phyloP scores from a whole-genome alignment of 106 monocot genomes.

The Allium sativum region DNA sequence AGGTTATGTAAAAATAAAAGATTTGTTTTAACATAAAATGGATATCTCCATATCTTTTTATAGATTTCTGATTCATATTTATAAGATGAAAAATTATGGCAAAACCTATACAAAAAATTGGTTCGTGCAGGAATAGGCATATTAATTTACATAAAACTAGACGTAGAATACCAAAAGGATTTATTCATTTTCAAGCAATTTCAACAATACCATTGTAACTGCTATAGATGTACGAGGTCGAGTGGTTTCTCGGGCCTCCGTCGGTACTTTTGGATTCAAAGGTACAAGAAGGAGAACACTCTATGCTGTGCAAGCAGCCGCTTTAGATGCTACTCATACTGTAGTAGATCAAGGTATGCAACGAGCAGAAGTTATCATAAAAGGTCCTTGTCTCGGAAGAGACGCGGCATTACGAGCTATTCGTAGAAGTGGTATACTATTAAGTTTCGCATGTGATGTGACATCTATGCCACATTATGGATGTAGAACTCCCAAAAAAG shows the following conservation, averaged over 20 bases:
- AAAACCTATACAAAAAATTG: too few relatives aligned
- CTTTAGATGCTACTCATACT: conserved; percentile 22
- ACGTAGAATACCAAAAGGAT: too few relatives aligned
- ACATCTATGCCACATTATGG: background rate
- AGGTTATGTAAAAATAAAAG: too few relatives aligned
- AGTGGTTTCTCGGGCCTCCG: conserved; percentile 29
- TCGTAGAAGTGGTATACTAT: conserved; percentile 12
- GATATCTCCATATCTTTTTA: too few relatives aligned
- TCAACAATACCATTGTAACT: conserved; percentile 20
- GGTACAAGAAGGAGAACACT: conserved; percentile 22
- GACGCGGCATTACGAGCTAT: conserved; percentile 15
- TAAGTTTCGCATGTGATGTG: background rate
- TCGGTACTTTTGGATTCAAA: conserved; percentile 17
- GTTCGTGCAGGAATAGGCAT: too few relatives aligned
- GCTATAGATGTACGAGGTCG: conserved; percentile 11
- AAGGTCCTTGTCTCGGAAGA: conserved; percentile 9
- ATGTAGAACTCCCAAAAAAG: background rate
- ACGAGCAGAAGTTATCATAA: conserved; percentile 21
- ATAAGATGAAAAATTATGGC: too few relatives aligned
- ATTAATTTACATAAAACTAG: too few relatives aligned
- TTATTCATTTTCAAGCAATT: conserved; percentile 21
- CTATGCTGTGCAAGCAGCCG: conserved; percentile 24
- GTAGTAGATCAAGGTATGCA: conserved; percentile 12
- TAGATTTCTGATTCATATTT: too few relatives aligned
- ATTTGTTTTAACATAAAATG: too few relatives aligned